Conservation (phyloP, 257 asterid genomes). For the Oldenlandia corymbosa region DNA sequence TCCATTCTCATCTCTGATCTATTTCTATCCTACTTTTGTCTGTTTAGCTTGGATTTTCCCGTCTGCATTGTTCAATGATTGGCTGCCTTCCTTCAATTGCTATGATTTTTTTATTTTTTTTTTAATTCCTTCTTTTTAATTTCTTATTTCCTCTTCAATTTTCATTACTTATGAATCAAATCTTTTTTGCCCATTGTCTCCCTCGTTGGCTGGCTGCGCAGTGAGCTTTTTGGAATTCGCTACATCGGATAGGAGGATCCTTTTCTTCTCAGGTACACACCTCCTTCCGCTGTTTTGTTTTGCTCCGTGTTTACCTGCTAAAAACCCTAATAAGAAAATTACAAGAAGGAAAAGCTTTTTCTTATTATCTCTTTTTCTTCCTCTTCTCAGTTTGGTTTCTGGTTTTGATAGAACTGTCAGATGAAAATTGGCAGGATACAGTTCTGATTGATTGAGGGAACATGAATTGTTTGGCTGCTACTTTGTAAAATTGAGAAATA, state of each 20-base stretch:
- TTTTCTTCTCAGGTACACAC: too few relatives aligned
- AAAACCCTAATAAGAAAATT: too few relatives aligned
- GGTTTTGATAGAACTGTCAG: background rate
- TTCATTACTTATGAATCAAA: background rate
- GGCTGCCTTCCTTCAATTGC: background rate
- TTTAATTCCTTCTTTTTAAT: too few relatives aligned
- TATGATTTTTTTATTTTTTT: too few relatives aligned
- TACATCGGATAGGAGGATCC: background rate
- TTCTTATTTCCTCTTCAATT: too few relatives aligned
- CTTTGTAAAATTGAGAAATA: conserved; percentile 2
- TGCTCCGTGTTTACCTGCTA: too few relatives aligned
- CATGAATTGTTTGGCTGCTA: conserved; percentile 9
- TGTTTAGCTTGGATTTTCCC: background rate
- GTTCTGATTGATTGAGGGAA: conserved; percentile 4
- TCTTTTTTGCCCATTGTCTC: background rate
- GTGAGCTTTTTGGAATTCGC: conserved; percentile 11
- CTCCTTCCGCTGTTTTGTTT: too few relatives aligned
- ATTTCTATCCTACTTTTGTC: conserved; percentile 1
- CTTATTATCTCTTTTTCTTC: background rate
- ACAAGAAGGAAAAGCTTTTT: background rate
- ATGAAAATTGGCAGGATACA: background rate
- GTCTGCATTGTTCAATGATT: conserved; percentile 3
- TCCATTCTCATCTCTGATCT: conserved; percentile 17
- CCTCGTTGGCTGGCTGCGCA: conserved; percentile 7
- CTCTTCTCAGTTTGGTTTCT: background rate